A percentile compares a stretch with the other conserved stretches of the same genome.
Evolutionary conservation across 2,329 filamentous ascomycete genomes (phyloP).

Genomic region (Cladosporium sp.): DNA sequence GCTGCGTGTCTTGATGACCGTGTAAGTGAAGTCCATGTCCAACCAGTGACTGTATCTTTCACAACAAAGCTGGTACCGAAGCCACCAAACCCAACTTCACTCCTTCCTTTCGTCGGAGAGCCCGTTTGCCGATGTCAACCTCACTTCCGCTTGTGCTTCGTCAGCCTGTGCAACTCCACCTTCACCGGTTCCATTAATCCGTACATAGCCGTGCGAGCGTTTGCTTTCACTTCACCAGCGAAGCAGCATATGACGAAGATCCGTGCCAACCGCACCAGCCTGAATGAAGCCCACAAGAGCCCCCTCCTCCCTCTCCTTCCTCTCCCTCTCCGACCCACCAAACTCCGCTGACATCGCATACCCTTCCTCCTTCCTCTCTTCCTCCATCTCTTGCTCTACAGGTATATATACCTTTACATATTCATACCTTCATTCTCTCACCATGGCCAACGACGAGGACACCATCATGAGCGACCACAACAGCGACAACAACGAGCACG

Average conservation of each 20-base stretch:
- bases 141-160: not conserved
- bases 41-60: not conserved
- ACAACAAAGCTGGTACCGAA: not conserved
- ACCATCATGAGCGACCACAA: not conserved
- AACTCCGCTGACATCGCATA: not conserved
- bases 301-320: not conserved
- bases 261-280: not conserved
- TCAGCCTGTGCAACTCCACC: not conserved
- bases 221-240: slow-evolving; percentile 3
- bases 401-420: not conserved
- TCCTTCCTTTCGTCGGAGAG: not conserved
- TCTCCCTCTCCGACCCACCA: not conserved
- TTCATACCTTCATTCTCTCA: not conserved
- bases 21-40: not conserved
- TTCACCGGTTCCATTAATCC: not conserved
- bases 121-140: not conserved
- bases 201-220: not conserved
- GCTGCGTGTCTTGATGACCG: not conserved
- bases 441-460: not conserved
- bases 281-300: not conserved
- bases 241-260: not conserved
- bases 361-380: not conserved
- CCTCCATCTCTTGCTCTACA: not conserved
- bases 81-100: not conserved
- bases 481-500: not conserved